Evolutionary conservation across 208 protist genomes (phyloP).

Genomic region (Crithidia bombi): DNA sequence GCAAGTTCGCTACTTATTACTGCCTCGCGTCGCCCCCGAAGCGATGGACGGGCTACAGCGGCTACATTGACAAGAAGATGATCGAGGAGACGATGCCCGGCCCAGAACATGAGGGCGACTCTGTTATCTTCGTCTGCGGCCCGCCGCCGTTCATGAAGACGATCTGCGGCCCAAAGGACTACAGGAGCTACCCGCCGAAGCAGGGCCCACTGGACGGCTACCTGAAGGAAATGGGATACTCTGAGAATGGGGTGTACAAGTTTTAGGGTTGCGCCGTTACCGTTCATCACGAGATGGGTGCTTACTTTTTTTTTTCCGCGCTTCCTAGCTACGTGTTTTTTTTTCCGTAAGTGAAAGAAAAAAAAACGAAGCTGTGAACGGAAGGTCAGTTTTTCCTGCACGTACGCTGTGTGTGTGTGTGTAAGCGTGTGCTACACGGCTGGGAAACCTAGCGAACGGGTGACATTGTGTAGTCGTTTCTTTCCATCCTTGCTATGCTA

Average conservation of each 20-base stretch:
- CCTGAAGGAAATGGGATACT: slow-evolving; percentile 81
- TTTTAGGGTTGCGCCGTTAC: slow-evolving; percentile 45
- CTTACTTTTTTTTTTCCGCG: not conserved
- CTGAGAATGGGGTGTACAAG: slow-evolving; percentile 69
- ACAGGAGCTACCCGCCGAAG: slow-evolving; percentile 47
- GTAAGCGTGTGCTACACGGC: not conserved
- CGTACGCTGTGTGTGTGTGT: not conserved
- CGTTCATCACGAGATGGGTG: not conserved
- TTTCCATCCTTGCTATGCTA: not conserved
- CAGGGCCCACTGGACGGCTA: slow-evolving; percentile 67
- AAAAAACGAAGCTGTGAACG: not conserved
- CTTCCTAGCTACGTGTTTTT: not conserved
- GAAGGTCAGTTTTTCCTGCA: not conserved
- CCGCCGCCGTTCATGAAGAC: slow-evolving; percentile 79
- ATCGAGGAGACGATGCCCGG: slow-evolving; percentile 72
- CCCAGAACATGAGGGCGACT: slow-evolving; percentile 37
- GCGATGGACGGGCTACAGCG: slow-evolving; percentile 65
- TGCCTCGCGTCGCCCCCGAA: slow-evolving; percentile 59
- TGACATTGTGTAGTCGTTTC: not conserved
- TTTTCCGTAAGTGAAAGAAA: not conserved
- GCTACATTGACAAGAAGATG: slow-evolving; percentile 60
- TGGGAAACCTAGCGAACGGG: not conserved
- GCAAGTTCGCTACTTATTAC: slow-evolving; percentile 74
- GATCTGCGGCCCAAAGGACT: slow-evolving; percentile 79
- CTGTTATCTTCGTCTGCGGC: slow-evolving; percentile 71